Evolutionary conservation across 2,329 filamentous ascomycete genomes (phyloP), one percentile per base, ranked within the genome.

Genomic region (Ceratocystiopsis sp.): DNA sequence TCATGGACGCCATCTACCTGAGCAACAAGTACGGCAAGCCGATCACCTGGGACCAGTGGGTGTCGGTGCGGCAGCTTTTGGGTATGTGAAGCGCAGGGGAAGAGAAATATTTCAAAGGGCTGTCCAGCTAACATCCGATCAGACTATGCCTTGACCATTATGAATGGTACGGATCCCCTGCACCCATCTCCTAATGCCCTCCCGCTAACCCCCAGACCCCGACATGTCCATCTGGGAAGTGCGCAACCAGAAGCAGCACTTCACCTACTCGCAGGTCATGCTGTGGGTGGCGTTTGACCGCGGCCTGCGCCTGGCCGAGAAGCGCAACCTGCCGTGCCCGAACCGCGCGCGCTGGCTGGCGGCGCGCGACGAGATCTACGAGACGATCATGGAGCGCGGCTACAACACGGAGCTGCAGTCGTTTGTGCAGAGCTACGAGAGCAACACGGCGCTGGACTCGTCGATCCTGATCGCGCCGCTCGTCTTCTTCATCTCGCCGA

Each of bases 161-260:
- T 77, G 55, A 60, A 77, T 45, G 62, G 74, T 66, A 59, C 61
- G 53, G 25, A 14, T 2, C 3, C 36, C 14, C 1, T 25, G 33
- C 4, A 1, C 9, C n/a, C 33, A 15, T 16, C 1, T n/a, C 29
- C 8, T 4, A 14, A 29, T 19, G 7, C 32, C 44, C 51, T 45
- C 40, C 32, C 6, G 13, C 16, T 9, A 9, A 40, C 39, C 12
- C 16, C 2, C 39, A 70, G 68, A 78, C 37, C 74, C 75, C 13
- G 81, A 87, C 54, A 85, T 85, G 80, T 84, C 79, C 3, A 87
- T 86, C 52, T 86, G 81, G 82, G 82, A 87, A 56, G 80, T 84
- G 7, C 73, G 81, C 37, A 81, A 81, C 50, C 64, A 76, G 53
- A 80, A 80, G 55, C 80, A 85, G 57, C 74, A 84, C 53, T 87